Percentiles rank a stretch among this genome's conserved stretches.
Evolutionary conservation across 495 filamentous ascomycete species (phyloP).

Genomic region (Penicillium bovifimosum): DNA sequence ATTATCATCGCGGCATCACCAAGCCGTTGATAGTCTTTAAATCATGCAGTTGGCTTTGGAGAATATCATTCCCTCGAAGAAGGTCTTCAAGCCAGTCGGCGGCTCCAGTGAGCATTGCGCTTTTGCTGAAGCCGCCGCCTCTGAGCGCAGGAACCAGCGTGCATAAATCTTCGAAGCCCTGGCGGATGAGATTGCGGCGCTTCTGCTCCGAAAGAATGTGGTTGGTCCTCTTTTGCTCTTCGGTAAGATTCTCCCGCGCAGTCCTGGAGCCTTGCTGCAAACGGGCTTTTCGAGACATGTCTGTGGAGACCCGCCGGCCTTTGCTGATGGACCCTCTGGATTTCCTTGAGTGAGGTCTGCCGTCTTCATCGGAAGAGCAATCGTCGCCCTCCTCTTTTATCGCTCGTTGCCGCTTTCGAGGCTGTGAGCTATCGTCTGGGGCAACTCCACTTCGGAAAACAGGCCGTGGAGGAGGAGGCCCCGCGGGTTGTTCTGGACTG

Average conservation of each 20-base stretch:
- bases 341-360: slow-evolving; percentile 43
- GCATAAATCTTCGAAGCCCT: slow-evolving; percentile 68
- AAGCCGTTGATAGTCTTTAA: slow-evolving; percentile 40
- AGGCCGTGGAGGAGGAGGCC: slow-evolving; percentile 9
- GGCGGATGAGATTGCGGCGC: slow-evolving; percentile 69
- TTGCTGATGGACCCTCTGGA: slow-evolving; percentile 38
- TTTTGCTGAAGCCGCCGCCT: slow-evolving; percentile 71
- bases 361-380: slow-evolving; percentile 34
- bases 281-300: slow-evolving; percentile 29
- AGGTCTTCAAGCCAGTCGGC: slow-evolving; percentile 70
- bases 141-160: slow-evolving; percentile 66
- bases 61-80: slow-evolving; percentile 57
- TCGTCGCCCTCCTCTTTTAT: slow-evolving; percentile 37
- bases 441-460: slow-evolving; percentile 1
- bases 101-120: slow-evolving; percentile 63
- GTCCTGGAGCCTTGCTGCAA: slow-evolving; percentile 38
- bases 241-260: slow-evolving; percentile 69
- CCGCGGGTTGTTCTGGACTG: slow-evolving; percentile 43
- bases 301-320: slow-evolving; percentile 28
- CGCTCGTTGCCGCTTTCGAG: slow-evolving; percentile 34
- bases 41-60: slow-evolving; percentile 42
- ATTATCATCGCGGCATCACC: slow-evolving; percentile 37
- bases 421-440: slow-evolving; percentile 25
- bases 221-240: slow-evolving; percentile 79
- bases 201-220: slow-evolving; percentile 89